Conservation (phyloP, 1,139 yeast genomes). For the Arxiozyma slooffiae region DNA sequence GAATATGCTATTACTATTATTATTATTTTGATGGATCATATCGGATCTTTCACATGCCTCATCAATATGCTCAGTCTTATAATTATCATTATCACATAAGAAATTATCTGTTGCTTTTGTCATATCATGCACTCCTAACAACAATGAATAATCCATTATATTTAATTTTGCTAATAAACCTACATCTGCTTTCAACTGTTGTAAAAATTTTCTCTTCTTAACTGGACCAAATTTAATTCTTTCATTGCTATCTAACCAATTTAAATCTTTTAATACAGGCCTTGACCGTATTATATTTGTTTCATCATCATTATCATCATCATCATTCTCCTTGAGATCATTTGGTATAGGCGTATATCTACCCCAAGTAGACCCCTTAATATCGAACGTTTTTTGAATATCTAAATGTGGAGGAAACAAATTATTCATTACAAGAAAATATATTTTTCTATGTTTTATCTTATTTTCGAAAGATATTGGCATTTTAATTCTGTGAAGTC, state of each 20-base stretch:
- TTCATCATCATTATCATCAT: background rate
- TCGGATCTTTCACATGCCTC: background rate
- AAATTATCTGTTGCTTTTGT: slow-evolving; percentile 27
- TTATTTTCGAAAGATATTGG: slow-evolving; percentile 46
- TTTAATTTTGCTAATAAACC: slow-evolving; percentile 58
- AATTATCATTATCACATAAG: slow-evolving; percentile 10
- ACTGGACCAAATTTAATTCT: slow-evolving; percentile 63
- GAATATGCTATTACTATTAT: slow-evolving; percentile 8
- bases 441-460: slow-evolving; percentile 62
- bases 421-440: slow-evolving; percentile 94
- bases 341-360: slow-evolving; percentile 41
- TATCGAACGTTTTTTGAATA: slow-evolving; percentile 75
- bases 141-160: slow-evolving; percentile 90
- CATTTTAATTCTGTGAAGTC: slow-evolving; percentile 86
- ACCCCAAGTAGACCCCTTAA: slow-evolving; percentile 91
- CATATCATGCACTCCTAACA: slow-evolving; percentile 79
- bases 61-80: background rate
- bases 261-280: slow-evolving; percentile 66
- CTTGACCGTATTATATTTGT: background rate
- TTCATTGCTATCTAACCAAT: slow-evolving; percentile 66
- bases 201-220: slow-evolving; percentile 48
- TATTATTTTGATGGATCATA: too few species aligned
- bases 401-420: slow-evolving; percentile 91
- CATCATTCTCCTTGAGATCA: slow-evolving; percentile 3
- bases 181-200: slow-evolving; percentile 71